Conservation (phyloP, 2,329 filamentous ascomycete species). For the Cladosporium sp. region DNA sequence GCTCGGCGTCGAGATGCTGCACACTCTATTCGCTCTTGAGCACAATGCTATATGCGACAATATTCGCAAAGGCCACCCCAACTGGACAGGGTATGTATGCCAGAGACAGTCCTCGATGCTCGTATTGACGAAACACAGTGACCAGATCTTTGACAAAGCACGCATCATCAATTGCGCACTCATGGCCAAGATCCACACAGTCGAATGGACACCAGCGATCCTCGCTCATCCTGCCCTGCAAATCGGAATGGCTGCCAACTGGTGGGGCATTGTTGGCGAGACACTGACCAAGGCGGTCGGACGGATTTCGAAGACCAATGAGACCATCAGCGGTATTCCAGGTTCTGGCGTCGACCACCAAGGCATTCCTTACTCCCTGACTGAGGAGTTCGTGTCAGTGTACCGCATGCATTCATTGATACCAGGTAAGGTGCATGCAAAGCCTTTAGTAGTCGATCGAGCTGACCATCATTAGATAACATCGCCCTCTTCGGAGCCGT, state of each 20-base stretch:
- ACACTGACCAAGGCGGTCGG: conserved; percentile 39
- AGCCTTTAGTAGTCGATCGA: neutral
- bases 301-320: conserved; percentile 37
- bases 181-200: conserved; percentile 49
- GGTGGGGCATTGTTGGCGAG: conserved; percentile 45
- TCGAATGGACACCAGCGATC: conserved; percentile 49
- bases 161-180: conserved; percentile 44
- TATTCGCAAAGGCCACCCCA: conserved; percentile 34
- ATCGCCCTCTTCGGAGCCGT: conserved; percentile 34
- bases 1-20: conserved; percentile 45
- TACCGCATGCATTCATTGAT: conserved; percentile 43
- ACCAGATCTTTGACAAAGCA: conserved; percentile 44
- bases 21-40: conserved; percentile 45
- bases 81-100: conserved; percentile 27
- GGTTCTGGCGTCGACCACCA: conserved; percentile 37
- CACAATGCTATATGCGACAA: conserved; percentile 44
- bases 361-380: conserved; percentile 39
- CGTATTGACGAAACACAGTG: conserved; percentile 14
- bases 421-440: conserved; percentile 17
- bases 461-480: conserved; percentile 17
- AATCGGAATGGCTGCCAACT: conserved; percentile 44
- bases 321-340: conserved; percentile 39
- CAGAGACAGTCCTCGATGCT: neutral
- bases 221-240: conserved; percentile 42
- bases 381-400: conserved; percentile 44